A percentile compares a stretch with the other conserved stretches of the same genome.
Evolutionary conservation across 164 flowering plant genomes (phyloP).

Genomic region (Chloranthus sessilifolius): DNA sequence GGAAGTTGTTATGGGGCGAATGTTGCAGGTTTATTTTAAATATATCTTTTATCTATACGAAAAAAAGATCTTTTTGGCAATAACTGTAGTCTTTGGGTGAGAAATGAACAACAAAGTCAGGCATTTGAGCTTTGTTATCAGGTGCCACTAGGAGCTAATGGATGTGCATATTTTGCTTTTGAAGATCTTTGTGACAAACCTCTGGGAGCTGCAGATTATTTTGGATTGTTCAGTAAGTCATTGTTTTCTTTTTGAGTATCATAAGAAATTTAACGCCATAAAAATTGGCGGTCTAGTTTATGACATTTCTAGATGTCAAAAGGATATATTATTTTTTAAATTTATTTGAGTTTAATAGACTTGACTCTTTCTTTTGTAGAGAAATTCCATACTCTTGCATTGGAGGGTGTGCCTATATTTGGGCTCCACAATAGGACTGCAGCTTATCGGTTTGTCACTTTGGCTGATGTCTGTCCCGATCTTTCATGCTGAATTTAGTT

Average conservation of each 20-base stretch:
- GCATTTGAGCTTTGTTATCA: constrained; percentile 15
- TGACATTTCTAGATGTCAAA: too few species aligned
- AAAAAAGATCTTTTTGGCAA: constrained; percentile 1
- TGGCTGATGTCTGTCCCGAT: constrained; percentile 72
- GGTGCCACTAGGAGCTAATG: constrained; percentile 87
- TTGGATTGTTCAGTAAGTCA: constrained; percentile 88
- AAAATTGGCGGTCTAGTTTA: too few species aligned
- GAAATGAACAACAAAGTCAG: background rate
- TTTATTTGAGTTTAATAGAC: background rate
- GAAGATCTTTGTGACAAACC: constrained; percentile 94
- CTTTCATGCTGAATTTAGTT: too few species aligned
- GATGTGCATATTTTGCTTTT: constrained; percentile 88
- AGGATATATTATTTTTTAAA: background rate
- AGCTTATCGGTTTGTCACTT: constrained; percentile 94
- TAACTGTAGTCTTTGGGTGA: background rate
- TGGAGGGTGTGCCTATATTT: constrained; percentile 86
- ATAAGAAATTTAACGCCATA: background rate
- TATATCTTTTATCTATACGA: too few species aligned
- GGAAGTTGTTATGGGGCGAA: constrained; percentile 97
- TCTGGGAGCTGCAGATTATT: constrained; percentile 98
- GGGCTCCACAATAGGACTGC: constrained; percentile 82
- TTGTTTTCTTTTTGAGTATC: background rate
- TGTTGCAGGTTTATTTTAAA: constrained; percentile 53
- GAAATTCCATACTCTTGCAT: constrained; percentile 77
- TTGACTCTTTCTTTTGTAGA: constrained; percentile 38